Base-by-base conservation (phyloP, 306 rosid species). In the Hippophae tibetana region DNA sequence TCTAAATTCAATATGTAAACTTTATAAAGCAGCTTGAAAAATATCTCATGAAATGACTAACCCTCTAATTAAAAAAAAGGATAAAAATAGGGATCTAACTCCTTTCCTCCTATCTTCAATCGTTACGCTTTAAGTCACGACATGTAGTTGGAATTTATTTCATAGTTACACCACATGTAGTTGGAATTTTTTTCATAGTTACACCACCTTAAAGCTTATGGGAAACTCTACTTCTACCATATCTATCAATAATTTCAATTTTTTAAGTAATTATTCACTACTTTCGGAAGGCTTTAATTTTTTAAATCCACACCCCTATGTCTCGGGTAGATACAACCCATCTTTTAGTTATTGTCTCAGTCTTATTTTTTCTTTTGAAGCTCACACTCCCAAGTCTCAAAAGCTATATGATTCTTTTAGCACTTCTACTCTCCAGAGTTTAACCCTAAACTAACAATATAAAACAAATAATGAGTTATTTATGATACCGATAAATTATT, bases 351-450 rank as follows among this genome's bases (percentile, higher is more conserved):
- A 53, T 43, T 58, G 63, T 49, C 70, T 54, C 56, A 69, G 60
- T 49, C 70, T 54, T 60, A 69, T 64, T 58, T 53, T 65, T 66
- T 67, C 70, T 52, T 63, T 63, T 43, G 7, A 61, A 73, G 57
- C 77, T 74, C 84, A 71, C 65, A 75, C 72, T 78, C 66, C 84
- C 75, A 80, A 68, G 72, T 31, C 38, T 4, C 38, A 0, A 31
- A 61, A 52, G 56, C 64, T 60, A 61, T 43, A 53, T 49, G 78
- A 78, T 71, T 73, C 74, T 61, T 64, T 43, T 10, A 23, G 48
- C 72, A 70, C 52, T 60, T 70, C 60, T 54, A 56, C 61, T 57
- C 70, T 58, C 23, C 1, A 18, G 23, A 18, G 23, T 18, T 45
- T 12, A 61, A 76, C 67, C 63, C 57, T 54, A 56, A 71, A 64